Evolutionary conservation across 441 rosid species (phyloP).

Genomic region (Rhodomyrtus psidioides): DNA sequence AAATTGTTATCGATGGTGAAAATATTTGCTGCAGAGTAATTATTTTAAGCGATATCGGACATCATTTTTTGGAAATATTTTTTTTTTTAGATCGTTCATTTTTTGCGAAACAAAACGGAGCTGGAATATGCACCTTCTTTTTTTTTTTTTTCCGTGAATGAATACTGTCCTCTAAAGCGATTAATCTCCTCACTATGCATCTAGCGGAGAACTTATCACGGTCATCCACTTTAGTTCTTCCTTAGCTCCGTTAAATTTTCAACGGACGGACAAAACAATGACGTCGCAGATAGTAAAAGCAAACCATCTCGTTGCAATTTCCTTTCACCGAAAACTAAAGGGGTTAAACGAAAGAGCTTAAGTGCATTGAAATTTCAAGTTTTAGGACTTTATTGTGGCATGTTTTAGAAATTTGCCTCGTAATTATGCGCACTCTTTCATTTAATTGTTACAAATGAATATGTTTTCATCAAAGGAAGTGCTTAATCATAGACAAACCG

Average conservation of each 20-base stretch:
- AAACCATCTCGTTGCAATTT: background rate
- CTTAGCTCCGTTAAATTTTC: background rate
- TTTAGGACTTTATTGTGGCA: fast-evolving
- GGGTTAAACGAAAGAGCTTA: background rate
- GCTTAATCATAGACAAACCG: background rate
- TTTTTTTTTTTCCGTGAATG: background rate
- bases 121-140: background rate
- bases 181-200: too few relatives aligned
- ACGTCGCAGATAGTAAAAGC: background rate
- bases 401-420: fast-evolving
- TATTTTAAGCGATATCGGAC: too few relatives aligned
- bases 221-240: background rate
- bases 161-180: too few relatives aligned
- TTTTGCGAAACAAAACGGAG: too few relatives aligned
- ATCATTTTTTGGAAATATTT: too few relatives aligned
- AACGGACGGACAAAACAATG: background rate
- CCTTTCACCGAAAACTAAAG: fast-evolving
- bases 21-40: too few relatives aligned
- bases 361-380: background rate
- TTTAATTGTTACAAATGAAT: background rate
- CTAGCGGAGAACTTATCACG: background rate
- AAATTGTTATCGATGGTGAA: too few relatives aligned
- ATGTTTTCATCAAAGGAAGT: background rate
- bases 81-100: too few relatives aligned
- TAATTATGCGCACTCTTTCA: background rate